phyloP scores from a whole-genome alignment of 495 filamentous ascomycete genomes.

The Aspergillus kassunensis region DNA sequence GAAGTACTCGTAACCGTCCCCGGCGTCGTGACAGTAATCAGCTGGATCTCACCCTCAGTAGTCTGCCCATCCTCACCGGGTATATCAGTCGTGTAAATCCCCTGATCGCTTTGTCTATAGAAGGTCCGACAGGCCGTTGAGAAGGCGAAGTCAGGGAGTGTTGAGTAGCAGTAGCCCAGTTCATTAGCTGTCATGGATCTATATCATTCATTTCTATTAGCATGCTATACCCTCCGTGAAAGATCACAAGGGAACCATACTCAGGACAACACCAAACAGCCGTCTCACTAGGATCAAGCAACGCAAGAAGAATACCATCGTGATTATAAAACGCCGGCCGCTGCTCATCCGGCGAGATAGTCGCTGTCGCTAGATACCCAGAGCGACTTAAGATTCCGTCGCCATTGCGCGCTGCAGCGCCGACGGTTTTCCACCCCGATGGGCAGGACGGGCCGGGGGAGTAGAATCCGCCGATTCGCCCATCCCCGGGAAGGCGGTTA shows the following conservation, averaged over 20 bases:
- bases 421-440: neutral
- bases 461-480: neutral
- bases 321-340: neutral
- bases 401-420: neutral
- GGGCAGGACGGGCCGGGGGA: neutral
- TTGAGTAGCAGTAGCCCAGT: neutral
- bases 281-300: neutral
- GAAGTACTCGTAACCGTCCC: neutral
- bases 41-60: neutral
- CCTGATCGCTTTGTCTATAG: neutral
- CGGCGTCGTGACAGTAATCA: neutral
- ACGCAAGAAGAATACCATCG: neutral
- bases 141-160: neutral
- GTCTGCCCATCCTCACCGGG: neutral
- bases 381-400: neutral
- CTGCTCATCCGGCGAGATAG: neutral
- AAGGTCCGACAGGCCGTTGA: neutral
- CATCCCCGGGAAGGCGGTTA: neutral
- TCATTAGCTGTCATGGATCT: neutral
- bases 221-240: no score
- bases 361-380: neutral
- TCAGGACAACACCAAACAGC: neutral
- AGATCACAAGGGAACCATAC: neutral
- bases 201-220: neutral
- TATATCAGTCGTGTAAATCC: neutral